These are phyloP conservation scores for Vitis cinerea DNA, from an alignment of 164 flowering plant species.

Conservation along the genomic window DNA sequence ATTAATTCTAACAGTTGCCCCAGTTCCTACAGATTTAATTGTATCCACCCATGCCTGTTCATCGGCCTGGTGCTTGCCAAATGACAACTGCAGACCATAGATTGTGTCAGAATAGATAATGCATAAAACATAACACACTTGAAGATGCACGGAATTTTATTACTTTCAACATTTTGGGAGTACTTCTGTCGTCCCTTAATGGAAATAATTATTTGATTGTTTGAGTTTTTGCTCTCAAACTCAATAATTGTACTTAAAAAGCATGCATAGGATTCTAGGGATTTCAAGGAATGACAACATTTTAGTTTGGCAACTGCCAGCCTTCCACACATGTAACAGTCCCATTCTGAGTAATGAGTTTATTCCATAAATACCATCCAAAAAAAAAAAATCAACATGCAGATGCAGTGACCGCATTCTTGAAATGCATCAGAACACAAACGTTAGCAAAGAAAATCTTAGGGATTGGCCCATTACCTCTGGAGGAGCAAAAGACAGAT, in stretches of 20 bases:
- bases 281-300: too few species aligned
- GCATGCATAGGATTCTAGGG: too few species aligned
- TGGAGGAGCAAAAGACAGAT: slow-evolving; percentile 95
- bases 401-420: not conserved
- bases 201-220: too few species aligned
- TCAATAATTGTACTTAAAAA: too few species aligned
- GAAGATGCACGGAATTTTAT: too few species aligned
- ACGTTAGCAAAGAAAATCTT: not conserved
- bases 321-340: too few species aligned
- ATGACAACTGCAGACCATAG: slow-evolving; percentile 63
- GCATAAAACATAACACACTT: not conserved
- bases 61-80: slow-evolving; percentile 76
- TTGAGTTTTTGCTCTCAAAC: too few species aligned
- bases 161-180: too few species aligned
- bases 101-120: slow-evolving; percentile 3
- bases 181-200: too few species aligned
- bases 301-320: too few species aligned
- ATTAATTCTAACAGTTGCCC: slow-evolving; percentile 68
- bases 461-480: slow-evolving; percentile 48
- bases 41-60: slow-evolving; percentile 95
- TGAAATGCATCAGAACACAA: not conserved
- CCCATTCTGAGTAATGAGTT: too few species aligned
- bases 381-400: not conserved
- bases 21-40: slow-evolving; percentile 66
- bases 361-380: not conserved